Evolutionary conservation across 768 basidiomycete genomes (phyloP).

Genomic region (Russula griseocarnosa): DNA sequence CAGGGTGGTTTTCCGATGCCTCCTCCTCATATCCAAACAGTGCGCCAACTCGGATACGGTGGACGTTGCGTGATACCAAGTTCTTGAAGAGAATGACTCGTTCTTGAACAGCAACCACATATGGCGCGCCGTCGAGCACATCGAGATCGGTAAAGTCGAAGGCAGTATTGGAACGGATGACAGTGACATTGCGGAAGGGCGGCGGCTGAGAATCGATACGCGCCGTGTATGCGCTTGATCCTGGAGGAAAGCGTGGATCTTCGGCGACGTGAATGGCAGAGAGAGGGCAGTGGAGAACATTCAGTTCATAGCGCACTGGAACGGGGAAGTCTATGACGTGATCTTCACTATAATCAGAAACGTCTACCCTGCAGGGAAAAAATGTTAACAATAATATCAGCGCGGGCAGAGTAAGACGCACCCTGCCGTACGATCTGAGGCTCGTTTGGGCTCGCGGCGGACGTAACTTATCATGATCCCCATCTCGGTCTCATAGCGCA

Average conservation of each 20-base stretch:
- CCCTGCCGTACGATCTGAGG: conserved; percentile 20
- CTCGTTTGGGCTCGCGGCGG: conserved; percentile 21
- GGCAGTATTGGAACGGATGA: conserved; percentile 19
- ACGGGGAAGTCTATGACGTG: conserved; percentile 23
- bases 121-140: conserved; percentile 16
- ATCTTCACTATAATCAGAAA: conserved; percentile 25
- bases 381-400: not conserved
- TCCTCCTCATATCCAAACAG: conserved; percentile 24
- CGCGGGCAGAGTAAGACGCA: not conserved
- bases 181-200: conserved; percentile 19
- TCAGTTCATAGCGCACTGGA: conserved; percentile 26
- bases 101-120: conserved; percentile 17
- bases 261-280: conserved; percentile 23
- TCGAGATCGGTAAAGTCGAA: conserved; percentile 25
- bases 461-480: conserved; percentile 26
- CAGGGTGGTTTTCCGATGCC: conserved; percentile 17
- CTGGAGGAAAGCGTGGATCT: conserved; percentile 26
- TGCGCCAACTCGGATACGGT: conserved; percentile 19
- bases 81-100: conserved; percentile 24
- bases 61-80: conserved; percentile 13
- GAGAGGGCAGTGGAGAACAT: conserved; percentile 23
- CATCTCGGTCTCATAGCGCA: conserved; percentile 16
- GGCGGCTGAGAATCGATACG: conserved; percentile 10
- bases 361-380: conserved; percentile 16
- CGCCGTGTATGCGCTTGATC: conserved; percentile 18